phyloP scores from a whole-genome alignment of 352 stramenopile species.

The Globisporangium barbulae region DNA sequence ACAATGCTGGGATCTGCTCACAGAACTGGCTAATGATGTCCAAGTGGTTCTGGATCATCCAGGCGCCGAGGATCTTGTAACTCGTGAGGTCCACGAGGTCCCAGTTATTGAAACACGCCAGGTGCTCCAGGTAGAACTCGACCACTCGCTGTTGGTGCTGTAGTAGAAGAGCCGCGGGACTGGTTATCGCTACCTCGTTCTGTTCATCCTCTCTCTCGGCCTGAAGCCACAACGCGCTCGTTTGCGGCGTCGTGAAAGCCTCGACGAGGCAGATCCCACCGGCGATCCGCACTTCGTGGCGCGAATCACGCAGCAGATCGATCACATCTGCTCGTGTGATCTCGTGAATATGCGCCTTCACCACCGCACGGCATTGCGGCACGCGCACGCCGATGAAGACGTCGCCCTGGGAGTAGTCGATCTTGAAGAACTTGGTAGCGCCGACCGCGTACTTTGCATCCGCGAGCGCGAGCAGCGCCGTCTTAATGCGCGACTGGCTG shows the following conservation, averaged over 20 bases:
- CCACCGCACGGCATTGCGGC: slow-evolving; percentile 13
- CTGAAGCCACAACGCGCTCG: not conserved
- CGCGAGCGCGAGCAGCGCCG: slow-evolving; percentile 10
- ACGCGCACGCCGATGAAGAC: slow-evolving; percentile 19
- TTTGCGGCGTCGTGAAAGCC: slow-evolving; percentile 4
- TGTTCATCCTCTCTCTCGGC: too few relatives aligned
- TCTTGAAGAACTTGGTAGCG: slow-evolving; percentile 15
- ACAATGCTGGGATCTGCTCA: not conserved
- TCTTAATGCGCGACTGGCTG: slow-evolving; percentile 7
- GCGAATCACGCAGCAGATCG: slow-evolving; percentile 14
- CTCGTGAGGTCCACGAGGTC: slow-evolving; percentile 19
- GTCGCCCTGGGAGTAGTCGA: slow-evolving; percentile 13
- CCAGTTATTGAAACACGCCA: slow-evolving; percentile 22
- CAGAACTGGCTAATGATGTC: not conserved
- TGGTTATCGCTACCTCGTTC: not conserved
- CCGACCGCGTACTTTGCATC: slow-evolving; percentile 4
- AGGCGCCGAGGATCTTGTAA: slow-evolving; percentile 17
- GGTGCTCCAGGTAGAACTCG: slow-evolving; percentile 17
- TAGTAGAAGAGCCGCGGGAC: too few relatives aligned
- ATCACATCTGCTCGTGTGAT: slow-evolving; percentile 6
- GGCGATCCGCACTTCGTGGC: slow-evolving; percentile 17
- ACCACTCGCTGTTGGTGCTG: slow-evolving; percentile 3
- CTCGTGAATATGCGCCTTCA: slow-evolving; percentile 12
- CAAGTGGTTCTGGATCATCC: slow-evolving; percentile 8
- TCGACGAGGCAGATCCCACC: slow-evolving; percentile 22